Conservation (phyloP, 108 stramenopile genomes). For the Cyclotella cryptica region DNA sequence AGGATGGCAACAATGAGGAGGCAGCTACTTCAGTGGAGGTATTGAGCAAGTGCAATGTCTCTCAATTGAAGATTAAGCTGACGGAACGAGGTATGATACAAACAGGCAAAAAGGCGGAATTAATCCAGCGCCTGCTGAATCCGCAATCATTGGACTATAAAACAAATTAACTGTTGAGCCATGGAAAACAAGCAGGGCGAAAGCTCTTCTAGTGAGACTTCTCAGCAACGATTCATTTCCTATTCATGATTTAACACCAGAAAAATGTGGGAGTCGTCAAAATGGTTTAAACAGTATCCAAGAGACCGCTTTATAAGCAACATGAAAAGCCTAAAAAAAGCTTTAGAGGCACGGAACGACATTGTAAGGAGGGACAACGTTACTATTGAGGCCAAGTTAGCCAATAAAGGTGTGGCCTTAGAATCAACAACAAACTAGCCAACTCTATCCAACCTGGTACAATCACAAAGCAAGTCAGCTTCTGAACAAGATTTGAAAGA, state of each 20-base stretch:
- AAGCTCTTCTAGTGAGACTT: neutral
- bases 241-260: neutral
- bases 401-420: neutral
- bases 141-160: no score
- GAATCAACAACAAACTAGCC: neutral
- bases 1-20: no score
- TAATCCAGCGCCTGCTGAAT: no score
- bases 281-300: neutral
- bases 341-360: neutral
- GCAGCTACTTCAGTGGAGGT: no score
- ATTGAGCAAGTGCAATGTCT: no score
- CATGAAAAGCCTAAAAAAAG: neutral
- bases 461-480: neutral
- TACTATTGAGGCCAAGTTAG: neutral
- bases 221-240: neutral
- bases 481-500: neutral
- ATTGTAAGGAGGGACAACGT: neutral
- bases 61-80: no score
- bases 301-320: neutral
- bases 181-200: neutral
- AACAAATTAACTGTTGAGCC: neutral
- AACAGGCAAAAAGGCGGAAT: no score
- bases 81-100: no score
- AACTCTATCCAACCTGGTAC: neutral
- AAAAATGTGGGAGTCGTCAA: neutral